Conservation (phyloP, 2,329 filamentous ascomycete genomes). For the Delphinella strobiligena region DNA sequence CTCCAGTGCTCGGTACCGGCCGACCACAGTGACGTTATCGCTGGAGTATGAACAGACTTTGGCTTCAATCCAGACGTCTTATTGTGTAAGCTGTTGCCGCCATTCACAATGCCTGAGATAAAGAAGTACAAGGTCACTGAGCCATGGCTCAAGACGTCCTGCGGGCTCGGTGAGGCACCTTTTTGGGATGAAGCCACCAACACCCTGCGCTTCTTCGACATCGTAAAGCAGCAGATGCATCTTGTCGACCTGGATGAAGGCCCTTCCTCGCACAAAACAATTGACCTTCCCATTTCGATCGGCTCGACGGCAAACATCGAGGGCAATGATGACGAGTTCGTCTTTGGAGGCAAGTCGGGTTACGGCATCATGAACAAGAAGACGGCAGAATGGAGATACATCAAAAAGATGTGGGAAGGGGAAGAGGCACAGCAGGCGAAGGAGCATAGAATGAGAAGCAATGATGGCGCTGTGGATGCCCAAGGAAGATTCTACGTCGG, state of each 20-base stretch:
- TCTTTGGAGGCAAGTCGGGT: slow-evolving; percentile 71
- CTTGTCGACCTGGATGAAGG: slow-evolving; percentile 54
- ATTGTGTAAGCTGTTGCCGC: too few relatives aligned
- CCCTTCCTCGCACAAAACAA: slow-evolving; percentile 42
- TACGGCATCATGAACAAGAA: slow-evolving; percentile 63
- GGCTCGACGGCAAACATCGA: slow-evolving; percentile 64
- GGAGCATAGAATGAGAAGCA: slow-evolving; percentile 46
- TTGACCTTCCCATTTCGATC: slow-evolving; percentile 45
- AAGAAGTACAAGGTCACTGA: slow-evolving; percentile 24
- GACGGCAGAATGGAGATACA: slow-evolving; percentile 43
- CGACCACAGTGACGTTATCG: too few relatives aligned
- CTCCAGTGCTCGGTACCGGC: too few relatives aligned
- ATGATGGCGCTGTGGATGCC: slow-evolving; percentile 73
- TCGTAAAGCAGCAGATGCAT: slow-evolving; percentile 65
- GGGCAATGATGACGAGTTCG: slow-evolving; percentile 50
- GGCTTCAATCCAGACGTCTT: too few relatives aligned
- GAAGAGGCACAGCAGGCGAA: slow-evolving; percentile 32
- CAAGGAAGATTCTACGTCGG: slow-evolving; percentile 77
- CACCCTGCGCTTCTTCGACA: slow-evolving; percentile 68
- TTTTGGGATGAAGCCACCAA: slow-evolving; percentile 57
- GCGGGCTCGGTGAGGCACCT: slow-evolving; percentile 60
- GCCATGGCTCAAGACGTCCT: slow-evolving; percentile 49
- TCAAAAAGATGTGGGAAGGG: slow-evolving; percentile 44
- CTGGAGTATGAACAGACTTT: too few relatives aligned
- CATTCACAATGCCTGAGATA: slow-evolving; percentile 18